These are phyloP conservation scores for Cryptosporidium felis DNA, from an alignment of 169 alveolate species.

Conservation along the genomic window DNA sequence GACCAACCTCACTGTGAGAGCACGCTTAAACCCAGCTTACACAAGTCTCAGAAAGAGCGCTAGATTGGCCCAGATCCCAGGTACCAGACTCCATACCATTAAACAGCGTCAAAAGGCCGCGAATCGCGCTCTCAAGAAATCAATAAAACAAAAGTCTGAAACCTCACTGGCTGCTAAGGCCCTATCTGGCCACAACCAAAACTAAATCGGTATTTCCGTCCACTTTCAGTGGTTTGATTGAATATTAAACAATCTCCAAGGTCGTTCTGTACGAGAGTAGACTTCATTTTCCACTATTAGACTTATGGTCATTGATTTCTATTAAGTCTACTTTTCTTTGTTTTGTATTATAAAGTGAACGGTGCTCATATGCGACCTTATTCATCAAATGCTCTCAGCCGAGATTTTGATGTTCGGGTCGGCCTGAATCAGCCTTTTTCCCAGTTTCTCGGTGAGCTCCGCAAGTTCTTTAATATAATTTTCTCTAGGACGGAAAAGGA, in stretches of 20 bases:
- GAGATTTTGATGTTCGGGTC: conserved; percentile 24
- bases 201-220: too few relatives aligned
- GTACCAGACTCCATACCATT: conserved; percentile 62
- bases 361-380: too few relatives aligned
- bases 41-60: conserved; percentile 67
- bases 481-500: conserved; percentile 25
- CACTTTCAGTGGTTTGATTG: too few relatives aligned
- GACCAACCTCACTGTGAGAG: conserved; percentile 48
- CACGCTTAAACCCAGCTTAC: conserved; percentile 68
- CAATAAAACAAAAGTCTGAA: conserved; percentile 64
- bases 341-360: too few relatives aligned
- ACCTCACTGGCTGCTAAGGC: conserved; percentile 64
- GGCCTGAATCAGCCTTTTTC: conserved; percentile 23
- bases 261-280: too few relatives aligned
- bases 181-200: conserved; percentile 65
- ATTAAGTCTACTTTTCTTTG: too few relatives aligned
- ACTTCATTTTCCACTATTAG: too few relatives aligned
- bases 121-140: conserved; percentile 67
- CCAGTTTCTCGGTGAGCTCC: conserved; percentile 39
- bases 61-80: conserved; percentile 65
- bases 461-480: neutral
- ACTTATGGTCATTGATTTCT: too few relatives aligned
- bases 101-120: conserved; percentile 59
- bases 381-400: too few relatives aligned
- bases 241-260: too few relatives aligned